phyloP scores from a whole-genome alignment of 1,284 basidiomycete species.

The Cutaneotrichosporon spelunceum region DNA sequence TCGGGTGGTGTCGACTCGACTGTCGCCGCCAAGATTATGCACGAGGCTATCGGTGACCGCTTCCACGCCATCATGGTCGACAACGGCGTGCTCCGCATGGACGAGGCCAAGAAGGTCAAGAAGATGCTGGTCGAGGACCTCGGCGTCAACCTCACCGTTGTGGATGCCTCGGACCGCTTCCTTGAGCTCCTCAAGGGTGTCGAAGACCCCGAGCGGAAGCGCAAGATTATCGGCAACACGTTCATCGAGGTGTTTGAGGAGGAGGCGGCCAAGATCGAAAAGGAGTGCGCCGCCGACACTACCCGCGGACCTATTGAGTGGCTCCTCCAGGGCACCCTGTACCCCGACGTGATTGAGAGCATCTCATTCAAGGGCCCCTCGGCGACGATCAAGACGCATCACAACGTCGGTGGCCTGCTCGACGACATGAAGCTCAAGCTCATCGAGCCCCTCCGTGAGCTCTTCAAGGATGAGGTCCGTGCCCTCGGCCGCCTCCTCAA shows the following conservation, averaged over 20 bases:
- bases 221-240: conserved; percentile 98
- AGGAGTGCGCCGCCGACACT: conserved; percentile 61
- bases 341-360: conserved; percentile 98
- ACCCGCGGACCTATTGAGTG: conserved; percentile 91
- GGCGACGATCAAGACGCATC: conserved; percentile 99
- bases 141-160: conserved; percentile 92
- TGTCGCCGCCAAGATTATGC: conserved; percentile 98
- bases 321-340: conserved; percentile 96
- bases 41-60: conserved; percentile 96
- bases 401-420: conserved; percentile 95
- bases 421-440: conserved; percentile 99
- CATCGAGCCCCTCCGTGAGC: conserved; percentile 93
- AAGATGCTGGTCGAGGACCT: conserved; percentile 91
- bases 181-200: conserved; percentile 82
- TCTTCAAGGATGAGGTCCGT: conserved; percentile 99
- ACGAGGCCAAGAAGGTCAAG: conserved; percentile 91
- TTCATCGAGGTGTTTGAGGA: conserved; percentile 98
- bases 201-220: conserved; percentile 94
- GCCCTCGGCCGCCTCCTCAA: conserved; percentile 83
- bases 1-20: conserved; percentile 97
- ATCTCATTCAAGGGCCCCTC: conserved; percentile 99
- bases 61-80: conserved; percentile 99
- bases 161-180: conserved; percentile 94
- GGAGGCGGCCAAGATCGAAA: conserved; percentile 87
- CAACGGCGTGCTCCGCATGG: conserved; percentile 90